phyloP scores from a whole-genome alignment of 2,329 filamentous ascomycete species.

The Claviceps paspali region DNA sequence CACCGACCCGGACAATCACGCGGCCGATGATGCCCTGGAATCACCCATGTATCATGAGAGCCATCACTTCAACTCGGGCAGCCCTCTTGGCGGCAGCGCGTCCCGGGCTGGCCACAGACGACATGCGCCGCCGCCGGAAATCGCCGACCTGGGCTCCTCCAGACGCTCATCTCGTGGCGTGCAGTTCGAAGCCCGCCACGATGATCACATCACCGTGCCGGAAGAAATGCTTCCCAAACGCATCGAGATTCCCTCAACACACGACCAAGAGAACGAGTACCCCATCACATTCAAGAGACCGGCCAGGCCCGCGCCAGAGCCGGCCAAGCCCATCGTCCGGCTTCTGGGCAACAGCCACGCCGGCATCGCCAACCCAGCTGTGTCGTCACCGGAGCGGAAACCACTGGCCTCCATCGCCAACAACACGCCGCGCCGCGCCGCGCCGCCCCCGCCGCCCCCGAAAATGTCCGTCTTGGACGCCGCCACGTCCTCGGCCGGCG shows the following conservation, averaged over 20 bases:
- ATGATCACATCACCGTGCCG: constrained; percentile 9
- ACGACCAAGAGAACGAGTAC: constrained; percentile 77
- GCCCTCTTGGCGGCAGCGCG: constrained; percentile 36
- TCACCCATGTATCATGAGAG: constrained; percentile 29
- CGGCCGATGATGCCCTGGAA: constrained; percentile 21
- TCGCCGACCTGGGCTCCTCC: constrained; percentile 16
- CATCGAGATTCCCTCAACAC: constrained; percentile 41
- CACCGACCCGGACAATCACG: constrained; percentile 28
- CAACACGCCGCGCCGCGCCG: constrained; percentile 63
- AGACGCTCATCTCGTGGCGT: constrained; percentile 15
- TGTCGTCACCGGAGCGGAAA: constrained; percentile 40
- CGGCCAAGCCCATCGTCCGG: constrained; percentile 39
- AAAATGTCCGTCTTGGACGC: constrained; percentile 96
- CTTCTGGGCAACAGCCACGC: constrained; percentile 28
- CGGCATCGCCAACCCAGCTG: constrained; percentile 20
- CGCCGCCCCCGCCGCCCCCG: constrained; percentile 71
- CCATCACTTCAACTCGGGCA: constrained; percentile 38
- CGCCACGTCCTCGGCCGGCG: constrained; percentile 70
- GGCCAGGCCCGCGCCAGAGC: constrained; percentile 37
- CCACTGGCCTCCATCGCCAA: constrained; percentile 37
- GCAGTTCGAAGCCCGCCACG: constrained; percentile 10
- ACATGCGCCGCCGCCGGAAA: constrained; percentile 22
- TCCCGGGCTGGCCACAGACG: constrained; percentile 27
- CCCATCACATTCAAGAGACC: constrained; percentile 51
- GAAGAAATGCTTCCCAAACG: constrained; percentile 17